Conservation (phyloP, 2,329 filamentous ascomycete species). For the Geosmithia morbida region DNA sequence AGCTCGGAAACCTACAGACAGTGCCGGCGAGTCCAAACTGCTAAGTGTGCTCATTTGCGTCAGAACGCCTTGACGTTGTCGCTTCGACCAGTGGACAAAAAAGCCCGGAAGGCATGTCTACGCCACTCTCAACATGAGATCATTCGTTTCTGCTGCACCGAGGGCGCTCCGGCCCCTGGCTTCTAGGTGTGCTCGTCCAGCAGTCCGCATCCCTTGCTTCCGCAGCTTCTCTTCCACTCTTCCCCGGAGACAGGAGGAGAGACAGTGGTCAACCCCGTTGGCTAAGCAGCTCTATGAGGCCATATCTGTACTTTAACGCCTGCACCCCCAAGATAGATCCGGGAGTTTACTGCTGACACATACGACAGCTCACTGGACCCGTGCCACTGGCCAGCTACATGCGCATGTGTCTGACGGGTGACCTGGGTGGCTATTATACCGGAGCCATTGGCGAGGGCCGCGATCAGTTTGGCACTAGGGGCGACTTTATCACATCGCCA, state of each 20-base stretch:
- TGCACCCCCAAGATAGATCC: not conserved
- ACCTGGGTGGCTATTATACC: slow-evolving; percentile 88
- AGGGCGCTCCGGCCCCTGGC: slow-evolving; percentile 1
- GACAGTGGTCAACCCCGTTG: slow-evolving; percentile 83
- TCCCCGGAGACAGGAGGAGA: slow-evolving; percentile 15
- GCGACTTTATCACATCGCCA: slow-evolving; percentile 93
- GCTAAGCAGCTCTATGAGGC: slow-evolving; percentile 78
- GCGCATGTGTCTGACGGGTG: slow-evolving; percentile 93
- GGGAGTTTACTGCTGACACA: not conserved
- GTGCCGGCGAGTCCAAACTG: not conserved
- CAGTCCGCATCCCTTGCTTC: slow-evolving; percentile 2
- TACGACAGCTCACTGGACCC: slow-evolving; percentile 57
- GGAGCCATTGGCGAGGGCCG: slow-evolving; percentile 50
- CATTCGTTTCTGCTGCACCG: not conserved
- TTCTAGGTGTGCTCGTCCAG: not conserved
- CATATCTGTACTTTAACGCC: slow-evolving; percentile 50
- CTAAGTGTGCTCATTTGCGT: not conserved
- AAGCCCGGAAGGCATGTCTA: slow-evolving; percentile 1
- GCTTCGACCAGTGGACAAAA: not conserved
- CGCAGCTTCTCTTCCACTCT: slow-evolving; percentile 12
- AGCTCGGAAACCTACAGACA: not conserved
- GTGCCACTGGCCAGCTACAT: slow-evolving; percentile 89
- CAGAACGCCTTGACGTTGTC: not conserved
- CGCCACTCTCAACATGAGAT: not conserved
- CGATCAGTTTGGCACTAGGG: slow-evolving; percentile 84